Evolutionary conservation across 2,329 filamentous ascomycete species (phyloP).

Genomic region (Xylaria polymorpha): DNA sequence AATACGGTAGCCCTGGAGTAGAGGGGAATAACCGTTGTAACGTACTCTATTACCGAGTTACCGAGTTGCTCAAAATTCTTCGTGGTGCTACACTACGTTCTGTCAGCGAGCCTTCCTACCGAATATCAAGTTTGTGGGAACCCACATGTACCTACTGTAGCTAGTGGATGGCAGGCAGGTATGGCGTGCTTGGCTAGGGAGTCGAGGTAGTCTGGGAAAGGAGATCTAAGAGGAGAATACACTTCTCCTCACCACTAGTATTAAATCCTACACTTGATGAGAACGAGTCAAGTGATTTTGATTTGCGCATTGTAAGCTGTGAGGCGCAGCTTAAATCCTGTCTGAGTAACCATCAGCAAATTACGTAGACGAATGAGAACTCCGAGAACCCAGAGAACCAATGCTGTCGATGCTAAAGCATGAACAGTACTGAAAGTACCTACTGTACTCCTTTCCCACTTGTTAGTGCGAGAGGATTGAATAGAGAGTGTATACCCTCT

Average conservation of each 20-base stretch:
- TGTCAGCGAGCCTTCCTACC: neutral
- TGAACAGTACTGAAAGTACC: neutral
- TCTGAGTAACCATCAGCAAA: slow-evolving; percentile 3
- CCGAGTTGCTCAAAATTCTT: neutral
- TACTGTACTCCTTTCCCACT: too few species aligned
- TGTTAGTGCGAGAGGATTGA: too few species aligned
- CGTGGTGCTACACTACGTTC: too few species aligned
- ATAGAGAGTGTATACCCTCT: neutral
- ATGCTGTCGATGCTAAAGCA: neutral
- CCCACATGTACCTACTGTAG: neutral
- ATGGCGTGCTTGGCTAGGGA: neutral
- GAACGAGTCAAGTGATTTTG: slow-evolving; percentile 8
- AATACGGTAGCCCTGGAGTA: too few species aligned
- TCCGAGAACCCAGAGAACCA: neutral
- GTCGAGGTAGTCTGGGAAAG: neutral
- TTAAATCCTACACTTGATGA: neutral
- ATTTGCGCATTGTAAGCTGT: slow-evolving; percentile 7
- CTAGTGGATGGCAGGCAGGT: neutral
- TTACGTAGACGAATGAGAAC: slow-evolving; percentile 16
- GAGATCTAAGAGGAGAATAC: neutral
- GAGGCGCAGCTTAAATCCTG: slow-evolving; percentile 11
- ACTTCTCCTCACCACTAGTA: neutral
- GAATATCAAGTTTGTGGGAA: neutral
- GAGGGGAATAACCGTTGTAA: neutral
- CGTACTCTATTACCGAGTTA: neutral